Conservation (phyloP, 495 filamentous ascomycete species). For the Daldinia bambusicola region DNA sequence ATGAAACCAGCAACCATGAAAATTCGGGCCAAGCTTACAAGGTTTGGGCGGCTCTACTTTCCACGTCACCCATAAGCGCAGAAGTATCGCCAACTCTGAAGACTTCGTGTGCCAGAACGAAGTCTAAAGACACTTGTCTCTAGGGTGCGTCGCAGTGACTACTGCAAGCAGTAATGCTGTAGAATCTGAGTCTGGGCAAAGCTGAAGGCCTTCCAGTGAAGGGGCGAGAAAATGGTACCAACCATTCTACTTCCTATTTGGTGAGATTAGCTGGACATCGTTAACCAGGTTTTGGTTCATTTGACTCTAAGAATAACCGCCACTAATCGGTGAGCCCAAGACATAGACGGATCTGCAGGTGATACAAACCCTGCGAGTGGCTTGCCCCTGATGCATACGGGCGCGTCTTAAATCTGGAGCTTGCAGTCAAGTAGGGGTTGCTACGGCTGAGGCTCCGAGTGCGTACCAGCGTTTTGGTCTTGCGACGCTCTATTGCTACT, state of each 20-base stretch:
- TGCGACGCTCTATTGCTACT: conserved; percentile 9
- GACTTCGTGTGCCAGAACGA: conserved; percentile 14
- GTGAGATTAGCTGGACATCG: conserved; percentile 14
- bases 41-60: conserved; percentile 14
- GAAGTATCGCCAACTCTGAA: conserved; percentile 25
- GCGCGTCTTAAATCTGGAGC: conserved; percentile 12
- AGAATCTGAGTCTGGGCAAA: conserved; percentile 19
- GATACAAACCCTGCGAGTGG: conserved; percentile 33
- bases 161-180: conserved; percentile 25
- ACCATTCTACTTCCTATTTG: conserved; percentile 4
- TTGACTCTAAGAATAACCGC: conserved; percentile 42
- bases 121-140: conserved; percentile 33
- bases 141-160: conserved; percentile 28
- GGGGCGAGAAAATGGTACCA: conserved; percentile 7
- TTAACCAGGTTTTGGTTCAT: conserved; percentile 27
- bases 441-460: conserved; percentile 10
- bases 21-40: conserved; percentile 32
- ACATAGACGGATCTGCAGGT: conserved; percentile 38
- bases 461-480: conserved; percentile 7
- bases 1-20: conserved; percentile 19
- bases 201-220: conserved; percentile 24
- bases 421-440: conserved; percentile 21
- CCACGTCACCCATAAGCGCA: conserved; percentile 36
- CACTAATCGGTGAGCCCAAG: conserved; percentile 35
- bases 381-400: conserved; percentile 18